Percentiles rank a stretch among this genome's conserved stretches.
Evolutionary conservation across 768 basidiomycete genomes (phyloP).

Genomic region (Boletellus emodensis): DNA sequence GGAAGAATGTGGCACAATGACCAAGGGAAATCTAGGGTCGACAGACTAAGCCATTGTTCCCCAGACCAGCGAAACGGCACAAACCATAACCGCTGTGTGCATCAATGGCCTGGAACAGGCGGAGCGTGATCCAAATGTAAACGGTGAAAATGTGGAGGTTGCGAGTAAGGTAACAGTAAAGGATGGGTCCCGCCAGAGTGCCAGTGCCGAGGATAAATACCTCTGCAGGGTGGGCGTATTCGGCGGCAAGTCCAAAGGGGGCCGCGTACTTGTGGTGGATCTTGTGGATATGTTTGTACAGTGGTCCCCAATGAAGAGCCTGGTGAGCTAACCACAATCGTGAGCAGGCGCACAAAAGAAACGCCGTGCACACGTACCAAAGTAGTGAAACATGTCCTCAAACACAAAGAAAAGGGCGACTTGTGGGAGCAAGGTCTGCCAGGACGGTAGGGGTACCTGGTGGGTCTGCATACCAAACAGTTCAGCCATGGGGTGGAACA

Average conservation of each 20-base stretch:
- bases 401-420: conserved; percentile 89
- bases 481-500: conserved; percentile 90
- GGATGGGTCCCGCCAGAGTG: conserved; percentile 81
- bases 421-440: conserved; percentile 68
- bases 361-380: conserved; percentile 43
- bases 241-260: conserved; percentile 95
- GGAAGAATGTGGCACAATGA: conserved; percentile 88
- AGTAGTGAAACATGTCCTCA: conserved; percentile 94
- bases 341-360: background rate
- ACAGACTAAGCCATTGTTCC: background rate
- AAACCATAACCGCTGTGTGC: conserved; percentile 93
- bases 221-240: conserved; percentile 97
- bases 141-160: conserved; percentile 87
- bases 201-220: conserved; percentile 92
- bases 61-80: conserved; percentile 20
- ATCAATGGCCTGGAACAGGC: conserved; percentile 96
- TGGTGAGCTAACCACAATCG: conserved; percentile 64
- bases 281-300: conserved; percentile 95
- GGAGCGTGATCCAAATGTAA: conserved; percentile 89
- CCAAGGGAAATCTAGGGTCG: conserved; percentile 86
- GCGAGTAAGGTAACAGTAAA: conserved; percentile 74
- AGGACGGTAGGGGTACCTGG: conserved; percentile 86
- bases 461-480: conserved; percentile 86
- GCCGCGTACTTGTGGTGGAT: conserved; percentile 97
- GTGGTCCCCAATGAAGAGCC: conserved; percentile 74